Evolutionary conservation across 106 monocot species (phyloP).

Genomic region (Narthecium ossifragum): DNA sequence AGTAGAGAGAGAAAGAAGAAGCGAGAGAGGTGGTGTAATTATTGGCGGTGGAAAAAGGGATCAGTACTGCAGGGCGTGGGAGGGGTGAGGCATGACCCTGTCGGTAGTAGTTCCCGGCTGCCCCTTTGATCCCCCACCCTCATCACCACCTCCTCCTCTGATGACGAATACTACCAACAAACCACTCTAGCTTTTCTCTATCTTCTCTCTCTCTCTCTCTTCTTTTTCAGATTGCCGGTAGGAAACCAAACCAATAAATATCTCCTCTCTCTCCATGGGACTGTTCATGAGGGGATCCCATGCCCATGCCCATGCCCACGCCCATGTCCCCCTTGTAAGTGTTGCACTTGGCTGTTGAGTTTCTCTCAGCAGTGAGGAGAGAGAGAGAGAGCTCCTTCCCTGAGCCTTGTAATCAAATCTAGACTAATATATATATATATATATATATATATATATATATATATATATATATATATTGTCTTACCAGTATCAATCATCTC

Average conservation of each 20-base stretch:
- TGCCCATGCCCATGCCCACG: neutral
- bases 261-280: neutral
- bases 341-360: neutral
- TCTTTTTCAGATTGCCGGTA: neutral
- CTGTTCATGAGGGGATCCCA: too few species aligned
- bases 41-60: neutral
- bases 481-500: too few species aligned
- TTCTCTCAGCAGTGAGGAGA: neutral
- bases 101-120: constrained; percentile 2
- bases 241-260: neutral
- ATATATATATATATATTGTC: neutral
- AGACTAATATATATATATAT: constrained; percentile 1
- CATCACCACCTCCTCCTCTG: neutral
- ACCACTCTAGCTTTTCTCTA: neutral
- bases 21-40: too few species aligned
- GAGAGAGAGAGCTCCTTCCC: neutral
- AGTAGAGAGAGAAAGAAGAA: neutral
- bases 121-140: neutral
- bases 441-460: neutral
- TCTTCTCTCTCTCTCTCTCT: neutral
- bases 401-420: too few species aligned
- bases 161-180: neutral
- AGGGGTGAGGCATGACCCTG: constrained; percentile 6
- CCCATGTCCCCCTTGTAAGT: neutral
- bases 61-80: constrained; percentile 14